These are phyloP conservation scores for Juglanconis sp. DNA, from an alignment of 2,329 filamentous ascomycete genomes.

Conservation along the genomic window DNA sequence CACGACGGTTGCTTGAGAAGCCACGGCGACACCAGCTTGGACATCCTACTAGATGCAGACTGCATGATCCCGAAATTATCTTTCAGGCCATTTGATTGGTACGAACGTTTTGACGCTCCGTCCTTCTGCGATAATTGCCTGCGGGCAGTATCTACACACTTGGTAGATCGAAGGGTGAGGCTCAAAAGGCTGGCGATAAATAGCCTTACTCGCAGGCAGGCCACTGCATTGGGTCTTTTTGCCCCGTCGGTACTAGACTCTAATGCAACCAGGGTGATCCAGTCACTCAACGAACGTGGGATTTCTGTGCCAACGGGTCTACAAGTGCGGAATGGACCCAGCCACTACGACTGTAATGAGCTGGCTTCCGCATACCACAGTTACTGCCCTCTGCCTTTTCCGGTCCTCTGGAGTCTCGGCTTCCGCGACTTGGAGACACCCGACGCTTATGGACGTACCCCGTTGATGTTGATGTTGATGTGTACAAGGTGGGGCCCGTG, in stretches of 20 bases:
- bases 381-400: neutral
- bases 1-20: neutral
- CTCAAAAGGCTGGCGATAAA: neutral
- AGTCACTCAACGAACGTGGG: neutral
- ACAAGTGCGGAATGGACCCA: neutral
- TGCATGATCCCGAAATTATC: conserved; percentile 1
- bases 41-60: neutral
- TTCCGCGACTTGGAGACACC: neutral
- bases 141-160: neutral
- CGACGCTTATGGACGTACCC: neutral
- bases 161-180: neutral
- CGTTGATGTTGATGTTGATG: neutral
- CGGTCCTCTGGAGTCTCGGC: neutral
- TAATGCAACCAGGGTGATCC: neutral
- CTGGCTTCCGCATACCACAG: neutral
- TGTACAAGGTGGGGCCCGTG: too few relatives aligned
- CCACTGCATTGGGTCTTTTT: neutral
- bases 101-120: too few relatives aligned
- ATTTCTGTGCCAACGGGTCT: neutral
- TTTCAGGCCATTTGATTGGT: too few relatives aligned
- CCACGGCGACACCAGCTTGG: neutral
- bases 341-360: neutral
- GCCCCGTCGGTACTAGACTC: neutral
- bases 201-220: neutral
- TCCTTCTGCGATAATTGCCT: neutral